These are phyloP conservation scores for Glomus cerebriforme DNA, from an alignment of 192 early-diverging fungal genomes.

Conservation along the genomic window DNA sequence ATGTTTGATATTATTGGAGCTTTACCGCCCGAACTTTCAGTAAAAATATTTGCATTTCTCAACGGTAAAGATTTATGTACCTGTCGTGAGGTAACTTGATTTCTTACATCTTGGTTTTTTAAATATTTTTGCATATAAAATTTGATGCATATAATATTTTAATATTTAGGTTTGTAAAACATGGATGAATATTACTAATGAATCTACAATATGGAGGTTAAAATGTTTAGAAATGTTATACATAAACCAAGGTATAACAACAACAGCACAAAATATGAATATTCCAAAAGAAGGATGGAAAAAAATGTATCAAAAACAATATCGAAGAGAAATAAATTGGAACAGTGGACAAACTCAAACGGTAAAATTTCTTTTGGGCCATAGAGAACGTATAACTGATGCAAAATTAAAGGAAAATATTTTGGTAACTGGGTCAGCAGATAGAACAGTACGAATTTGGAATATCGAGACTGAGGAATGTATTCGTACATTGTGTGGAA, in stretches of 20 bases:
- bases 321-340: conserved; percentile 28
- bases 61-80: conserved; percentile 10
- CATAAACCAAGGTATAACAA: neutral
- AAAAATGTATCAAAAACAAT: conserved; percentile 14
- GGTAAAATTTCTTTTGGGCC: conserved; percentile 1
- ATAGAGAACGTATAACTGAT: conserved; percentile 15
- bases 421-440: conserved; percentile 82
- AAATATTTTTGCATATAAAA: neutral
- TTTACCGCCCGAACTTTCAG: conserved; percentile 20
- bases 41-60: conserved; percentile 27
- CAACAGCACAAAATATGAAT: neutral
- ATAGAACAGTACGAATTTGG: conserved; percentile 84
- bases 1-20: conserved; percentile 22
- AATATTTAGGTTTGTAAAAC: conserved; percentile 9
- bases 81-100: conserved; percentile 17
- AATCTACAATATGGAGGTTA: conserved; percentile 19
- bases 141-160: neutral
- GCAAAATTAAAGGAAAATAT: conserved; percentile 58
- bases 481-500: conserved; percentile 52
- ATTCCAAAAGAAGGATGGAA: conserved; percentile 26
- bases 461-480: conserved; percentile 66
- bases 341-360: conserved; percentile 2
- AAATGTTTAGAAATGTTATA: conserved; percentile 18
- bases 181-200: conserved; percentile 27
- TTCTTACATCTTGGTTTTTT: neutral